Base-by-base conservation (phyloP, 495 filamentous ascomycete genomes). In the Daldinia concentrica region DNA sequence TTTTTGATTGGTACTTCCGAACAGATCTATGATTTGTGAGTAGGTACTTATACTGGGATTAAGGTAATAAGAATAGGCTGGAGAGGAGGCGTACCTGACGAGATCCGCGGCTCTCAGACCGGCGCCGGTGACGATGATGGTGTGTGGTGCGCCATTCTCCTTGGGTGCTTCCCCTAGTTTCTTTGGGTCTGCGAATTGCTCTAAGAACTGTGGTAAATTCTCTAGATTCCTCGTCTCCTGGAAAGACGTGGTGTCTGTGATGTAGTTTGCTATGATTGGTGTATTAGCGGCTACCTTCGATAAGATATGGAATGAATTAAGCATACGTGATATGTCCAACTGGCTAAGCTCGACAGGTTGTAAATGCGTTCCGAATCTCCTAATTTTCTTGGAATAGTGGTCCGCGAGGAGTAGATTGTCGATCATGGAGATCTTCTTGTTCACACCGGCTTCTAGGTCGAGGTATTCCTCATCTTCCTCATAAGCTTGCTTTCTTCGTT, bases 341-440 rank as follows among this genome's bases (percentile, higher is more conserved):
- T 97, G 94, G 63, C 90, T 89, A 39, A 97, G 79, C 79, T 99
- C 95, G 22, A 98, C 87, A 1, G 87, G 83, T 69, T 90, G 97
- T 55, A 98, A 76, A 51, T 94, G 88, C 37, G 88, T 90, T 30
- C 92, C 90, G 71, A 92, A 94, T n/a, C 89, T 86, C 71, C 86
- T 88, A 41, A 90, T 90, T 73, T 90, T 88, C 74, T 95, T 89
- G n/a, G 88, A 89, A 65, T 97, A 80, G 77, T 97, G 89, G 78
- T 98, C 95, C 0, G 94, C 91, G n/a, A 97, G 78, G 37, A 98
- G 82, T 62, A 87, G 86, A 54, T 86, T 89, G 69, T 97, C 92
- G 89, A 99, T 92, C 36, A 87, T 85, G 29, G 88, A 87, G 77
- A 98, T 93, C 0, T 91, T 90, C 69, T 86, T 86, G 78, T 98